Conservation (phyloP, 305 asterid genomes). For the Fraxinus dipetala region DNA sequence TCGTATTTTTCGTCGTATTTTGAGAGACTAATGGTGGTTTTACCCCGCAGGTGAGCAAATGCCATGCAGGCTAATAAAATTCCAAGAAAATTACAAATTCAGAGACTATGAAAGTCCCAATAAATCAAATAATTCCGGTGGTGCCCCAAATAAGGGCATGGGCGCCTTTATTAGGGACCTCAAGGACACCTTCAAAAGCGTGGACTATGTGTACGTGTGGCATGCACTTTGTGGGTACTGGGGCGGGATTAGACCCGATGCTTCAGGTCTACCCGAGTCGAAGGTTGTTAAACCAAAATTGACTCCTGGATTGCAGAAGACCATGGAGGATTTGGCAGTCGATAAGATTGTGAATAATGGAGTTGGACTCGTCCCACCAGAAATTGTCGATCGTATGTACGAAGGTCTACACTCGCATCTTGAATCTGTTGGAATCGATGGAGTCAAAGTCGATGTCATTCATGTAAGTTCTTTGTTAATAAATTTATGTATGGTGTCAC, state of each 20-base stretch:
- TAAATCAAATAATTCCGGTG: constrained; percentile 16
- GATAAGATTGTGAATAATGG: constrained; percentile 89
- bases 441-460: constrained; percentile 91
- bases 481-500: neutral
- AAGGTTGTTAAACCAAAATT: constrained; percentile 57
- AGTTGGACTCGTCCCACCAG: constrained; percentile 80
- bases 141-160: constrained; percentile 67
- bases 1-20: neutral
- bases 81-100: constrained; percentile 75
- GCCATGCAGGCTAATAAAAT: constrained; percentile 82
- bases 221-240: constrained; percentile 90
- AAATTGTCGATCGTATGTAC: constrained; percentile 52
- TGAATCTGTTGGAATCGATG: constrained; percentile 80
- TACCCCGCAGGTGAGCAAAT: constrained; percentile 85
- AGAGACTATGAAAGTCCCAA: constrained; percentile 62
- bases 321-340: constrained; percentile 94
- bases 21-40: neutral
- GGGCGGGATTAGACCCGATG: constrained; percentile 83
- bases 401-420: constrained; percentile 87
- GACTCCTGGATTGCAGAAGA: constrained; percentile 67
- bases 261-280: constrained; percentile 54
- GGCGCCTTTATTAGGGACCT: constrained; percentile 72
- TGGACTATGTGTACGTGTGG: constrained; percentile 90
- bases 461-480: constrained; percentile 42
- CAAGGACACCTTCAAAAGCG: constrained; percentile 52